Evolutionary conservation across 192 early-diverging fungal genomes (phyloP).

Genomic region (Coemansia sp.): DNA sequence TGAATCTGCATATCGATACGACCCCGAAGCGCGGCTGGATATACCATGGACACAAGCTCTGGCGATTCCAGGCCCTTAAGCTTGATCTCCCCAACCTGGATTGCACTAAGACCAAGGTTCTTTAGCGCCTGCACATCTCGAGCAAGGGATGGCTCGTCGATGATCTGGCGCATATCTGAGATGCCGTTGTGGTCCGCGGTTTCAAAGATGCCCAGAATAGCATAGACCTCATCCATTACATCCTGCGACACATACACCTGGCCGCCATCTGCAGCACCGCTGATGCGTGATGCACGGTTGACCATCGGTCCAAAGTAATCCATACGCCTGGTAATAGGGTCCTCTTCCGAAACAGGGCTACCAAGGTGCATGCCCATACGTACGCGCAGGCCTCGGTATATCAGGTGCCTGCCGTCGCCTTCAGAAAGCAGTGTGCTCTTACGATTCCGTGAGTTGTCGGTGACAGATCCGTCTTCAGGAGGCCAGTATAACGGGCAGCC

Average conservation of each 20-base stretch:
- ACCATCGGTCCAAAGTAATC: conserved; percentile 96
- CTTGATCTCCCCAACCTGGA: conserved; percentile 78
- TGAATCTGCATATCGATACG: conserved; percentile 54
- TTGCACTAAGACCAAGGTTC: conserved; percentile 67
- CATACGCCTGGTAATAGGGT: conserved; percentile 89
- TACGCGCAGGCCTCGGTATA: conserved; percentile 86
- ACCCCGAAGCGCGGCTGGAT: conserved; percentile 54
- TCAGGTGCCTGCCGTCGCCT: conserved; percentile 45
- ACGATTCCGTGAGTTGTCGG: conserved; percentile 16
- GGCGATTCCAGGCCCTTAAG: conserved; percentile 90
- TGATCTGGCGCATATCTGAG: conserved; percentile 55
- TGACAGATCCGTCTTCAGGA: conserved; percentile 31
- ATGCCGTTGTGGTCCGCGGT: conserved; percentile 54
- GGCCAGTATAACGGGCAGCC: conserved; percentile 73
- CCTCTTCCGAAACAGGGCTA: conserved; percentile 79
- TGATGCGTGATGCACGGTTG: conserved; percentile 83
- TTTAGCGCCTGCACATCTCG: conserved; percentile 63
- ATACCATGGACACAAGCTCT: conserved; percentile 76
- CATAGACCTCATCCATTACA: conserved; percentile 65
- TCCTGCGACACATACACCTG: conserved; percentile 88
- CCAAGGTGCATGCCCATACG: conserved; percentile 96
- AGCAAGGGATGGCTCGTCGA: conserved; percentile 53
- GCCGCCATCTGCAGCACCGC: conserved; percentile 84
- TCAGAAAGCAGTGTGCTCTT: conserved; percentile 22
- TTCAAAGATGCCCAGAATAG: conserved; percentile 49